These are phyloP conservation scores for Patellaria atrata DNA, from an alignment of 495 filamentous ascomycete genomes.

Conservation along the genomic window DNA sequence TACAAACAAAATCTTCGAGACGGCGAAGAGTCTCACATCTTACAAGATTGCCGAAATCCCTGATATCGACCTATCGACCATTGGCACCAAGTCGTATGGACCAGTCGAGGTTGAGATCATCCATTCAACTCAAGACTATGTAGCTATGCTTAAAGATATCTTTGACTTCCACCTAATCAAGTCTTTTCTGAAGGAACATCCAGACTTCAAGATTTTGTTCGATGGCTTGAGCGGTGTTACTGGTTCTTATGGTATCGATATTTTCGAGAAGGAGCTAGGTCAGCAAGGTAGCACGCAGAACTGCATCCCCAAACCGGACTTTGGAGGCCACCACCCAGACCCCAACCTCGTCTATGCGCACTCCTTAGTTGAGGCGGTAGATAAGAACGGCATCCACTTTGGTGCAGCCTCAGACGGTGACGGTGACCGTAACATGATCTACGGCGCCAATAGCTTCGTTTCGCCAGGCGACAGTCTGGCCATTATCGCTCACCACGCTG, in stretches of 20 bases:
- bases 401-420: slow-evolving; percentile 94
- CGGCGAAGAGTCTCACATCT: slow-evolving; percentile 70
- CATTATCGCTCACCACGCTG: slow-evolving; percentile 92
- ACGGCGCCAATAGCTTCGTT: slow-evolving; percentile 89
- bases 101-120: slow-evolving; percentile 85
- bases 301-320: slow-evolving; percentile 83
- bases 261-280: slow-evolving; percentile 87
- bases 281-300: slow-evolving; percentile 77
- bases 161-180: slow-evolving; percentile 96
- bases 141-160: slow-evolving; percentile 91
- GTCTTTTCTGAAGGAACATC: slow-evolving; percentile 68
- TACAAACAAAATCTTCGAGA: slow-evolving; percentile 92
- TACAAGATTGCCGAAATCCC: slow-evolving; percentile 88
- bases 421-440: slow-evolving; percentile 99
- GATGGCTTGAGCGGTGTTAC: slow-evolving; percentile 91
- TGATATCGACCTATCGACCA: slow-evolving; percentile 65
- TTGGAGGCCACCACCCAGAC: slow-evolving; percentile 92
- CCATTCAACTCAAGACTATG: slow-evolving; percentile 80
- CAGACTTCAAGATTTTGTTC: slow-evolving; percentile 93
- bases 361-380: slow-evolving; percentile 83
- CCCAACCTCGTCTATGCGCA: slow-evolving; percentile 98
- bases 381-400: slow-evolving; percentile 84
- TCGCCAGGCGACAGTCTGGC: slow-evolving; percentile 93
- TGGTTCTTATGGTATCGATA: slow-evolving; percentile 83
- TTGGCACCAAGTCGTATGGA: slow-evolving; percentile 76